A percentile compares a stretch with the other conserved stretches of the same genome.
These are phyloP conservation scores for Sclerotinia borealis DNA, from an alignment of 2,329 filamentous ascomycete genomes.

Conservation along the genomic window DNA sequence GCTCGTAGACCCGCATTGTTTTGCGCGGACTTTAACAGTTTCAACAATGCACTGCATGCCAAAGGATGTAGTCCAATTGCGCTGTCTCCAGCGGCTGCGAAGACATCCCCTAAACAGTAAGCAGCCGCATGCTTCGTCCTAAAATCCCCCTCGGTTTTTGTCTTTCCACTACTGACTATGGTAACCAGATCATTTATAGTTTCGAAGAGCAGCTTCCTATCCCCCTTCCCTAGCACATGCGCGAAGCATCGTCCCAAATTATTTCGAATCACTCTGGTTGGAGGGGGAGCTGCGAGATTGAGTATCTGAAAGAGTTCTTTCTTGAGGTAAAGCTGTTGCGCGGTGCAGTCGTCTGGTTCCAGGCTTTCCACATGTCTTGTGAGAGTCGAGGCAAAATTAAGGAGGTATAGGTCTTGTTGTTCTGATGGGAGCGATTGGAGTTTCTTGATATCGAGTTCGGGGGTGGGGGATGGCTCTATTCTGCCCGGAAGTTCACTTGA, in stretches of 20 bases:
- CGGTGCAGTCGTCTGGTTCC: constrained; percentile 71
- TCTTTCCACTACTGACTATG: constrained; percentile 68
- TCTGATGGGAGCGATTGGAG: constrained; percentile 84
- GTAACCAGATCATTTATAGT: constrained; percentile 81
- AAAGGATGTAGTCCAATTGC: constrained; percentile 77
- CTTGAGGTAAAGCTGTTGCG: constrained; percentile 87
- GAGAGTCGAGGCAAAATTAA: constrained; percentile 81
- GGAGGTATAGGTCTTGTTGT: constrained; percentile 90
- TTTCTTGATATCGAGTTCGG: constrained; percentile 84
- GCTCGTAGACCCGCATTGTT: constrained; percentile 78
- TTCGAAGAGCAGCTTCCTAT: constrained; percentile 88
- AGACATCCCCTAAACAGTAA: constrained; percentile 81
- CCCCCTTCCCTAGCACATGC: constrained; percentile 75
- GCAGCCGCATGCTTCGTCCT: constrained; percentile 82
- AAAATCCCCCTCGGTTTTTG: constrained; percentile 67
- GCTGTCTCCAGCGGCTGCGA: constrained; percentile 88
- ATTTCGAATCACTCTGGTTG: constrained; percentile 83
- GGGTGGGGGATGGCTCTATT: constrained; percentile 45
- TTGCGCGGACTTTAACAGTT: constrained; percentile 71
- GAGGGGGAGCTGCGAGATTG: constrained; percentile 71
- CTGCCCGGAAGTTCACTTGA: constrained; percentile 31
- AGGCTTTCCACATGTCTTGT: constrained; percentile 73
- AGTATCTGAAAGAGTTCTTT: constrained; percentile 92
- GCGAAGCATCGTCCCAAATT: constrained; percentile 81
- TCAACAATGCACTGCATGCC: constrained; percentile 65